phyloP scores from a whole-genome alignment of 1,139 yeast genomes.

The Candida sp. region DNA sequence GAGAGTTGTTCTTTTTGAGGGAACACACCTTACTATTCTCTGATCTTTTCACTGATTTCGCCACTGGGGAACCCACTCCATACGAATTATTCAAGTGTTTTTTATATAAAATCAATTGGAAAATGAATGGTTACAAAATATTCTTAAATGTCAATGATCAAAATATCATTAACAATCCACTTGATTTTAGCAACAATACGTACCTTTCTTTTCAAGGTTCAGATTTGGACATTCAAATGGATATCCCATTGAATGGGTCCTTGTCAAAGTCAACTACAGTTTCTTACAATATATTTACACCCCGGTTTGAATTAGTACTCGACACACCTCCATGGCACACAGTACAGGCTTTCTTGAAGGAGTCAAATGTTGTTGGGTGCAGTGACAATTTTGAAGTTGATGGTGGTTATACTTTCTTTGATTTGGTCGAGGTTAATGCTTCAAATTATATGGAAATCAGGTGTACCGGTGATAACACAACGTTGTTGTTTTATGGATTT shows the following conservation, averaged over 20 bases:
- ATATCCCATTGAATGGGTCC: constrained; percentile 62
- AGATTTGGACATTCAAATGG: constrained; percentile 41
- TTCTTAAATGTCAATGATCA: constrained; percentile 80
- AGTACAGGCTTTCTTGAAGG: constrained; percentile 61
- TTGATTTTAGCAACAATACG: constrained; percentile 78
- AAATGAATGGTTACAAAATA: constrained; percentile 50
- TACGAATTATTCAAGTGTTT: constrained; percentile 78
- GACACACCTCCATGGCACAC: constrained; percentile 96
- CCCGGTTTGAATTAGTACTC: constrained; percentile 57
- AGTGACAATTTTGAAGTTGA: constrained; percentile 56
- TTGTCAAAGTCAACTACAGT: constrained; percentile 56
- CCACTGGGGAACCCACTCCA: constrained; percentile 67
- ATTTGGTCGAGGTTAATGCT: constrained; percentile 59
- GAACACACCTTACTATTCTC: constrained; percentile 79
- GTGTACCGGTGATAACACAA: constrained; percentile 62
- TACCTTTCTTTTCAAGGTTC: constrained; percentile 74
- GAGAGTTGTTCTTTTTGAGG: constrained; percentile 63
- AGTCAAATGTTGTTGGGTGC: constrained; percentile 59
- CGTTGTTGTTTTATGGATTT: constrained; percentile 75
- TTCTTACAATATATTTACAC: constrained; percentile 52
- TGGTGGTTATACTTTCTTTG: constrained; percentile 66
- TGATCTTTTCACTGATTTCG: constrained; percentile 75
- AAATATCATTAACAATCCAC: constrained; percentile 84
- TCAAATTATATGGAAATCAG: constrained; percentile 69
- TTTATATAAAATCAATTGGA: constrained; percentile 61